Percentiles rank a stretch among this genome's conserved stretches.
Conservation (phyloP, 2,329 filamentous ascomycete species). For the Stylonectria norvegica region DNA sequence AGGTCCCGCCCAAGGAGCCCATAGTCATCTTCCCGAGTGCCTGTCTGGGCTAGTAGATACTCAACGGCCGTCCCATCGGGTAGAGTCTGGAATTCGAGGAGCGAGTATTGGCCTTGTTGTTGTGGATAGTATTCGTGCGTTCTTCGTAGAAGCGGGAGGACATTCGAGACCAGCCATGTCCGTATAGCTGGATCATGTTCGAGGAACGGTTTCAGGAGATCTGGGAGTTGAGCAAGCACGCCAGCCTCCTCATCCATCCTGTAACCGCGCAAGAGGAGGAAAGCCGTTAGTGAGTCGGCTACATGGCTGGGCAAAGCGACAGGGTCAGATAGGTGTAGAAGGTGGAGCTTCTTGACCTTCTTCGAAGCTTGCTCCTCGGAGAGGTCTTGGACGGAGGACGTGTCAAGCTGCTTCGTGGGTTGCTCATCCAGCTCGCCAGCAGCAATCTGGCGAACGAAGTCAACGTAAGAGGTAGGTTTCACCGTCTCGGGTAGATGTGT, state of each 20-base stretch:
- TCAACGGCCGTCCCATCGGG: constrained; percentile 57
- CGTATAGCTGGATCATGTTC: constrained; percentile 57
- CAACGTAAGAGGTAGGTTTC: constrained; percentile 59
- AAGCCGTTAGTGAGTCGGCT: constrained; percentile 56
- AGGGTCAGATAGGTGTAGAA: constrained; percentile 55
- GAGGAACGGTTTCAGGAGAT: constrained; percentile 67
- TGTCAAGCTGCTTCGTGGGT: constrained; percentile 49
- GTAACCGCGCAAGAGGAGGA: constrained; percentile 65
- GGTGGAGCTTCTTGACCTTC: constrained; percentile 59
- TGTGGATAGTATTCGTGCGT: constrained; percentile 67
- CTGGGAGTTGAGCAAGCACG: constrained; percentile 63
- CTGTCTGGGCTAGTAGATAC: constrained; percentile 58
- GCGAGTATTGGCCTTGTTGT: constrained; percentile 44
- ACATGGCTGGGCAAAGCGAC: constrained; percentile 46
- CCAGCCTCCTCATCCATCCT: constrained; percentile 70
- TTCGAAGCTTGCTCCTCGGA: constrained; percentile 62
- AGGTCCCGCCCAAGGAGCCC: constrained; percentile 59
- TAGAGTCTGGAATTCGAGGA: constrained; percentile 62
- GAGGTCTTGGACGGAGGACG: constrained; percentile 53
- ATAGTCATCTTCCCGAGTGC: constrained; percentile 37
- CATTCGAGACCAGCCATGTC: constrained; percentile 65
- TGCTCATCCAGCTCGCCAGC: constrained; percentile 41
- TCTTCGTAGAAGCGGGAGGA: constrained; percentile 66
- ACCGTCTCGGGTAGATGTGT: constrained; percentile 73
- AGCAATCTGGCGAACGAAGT: constrained; percentile 57